These are phyloP conservation scores for Elsinoe perseae DNA, from an alignment of 2,329 filamentous ascomycete species.

Conservation along the genomic window DNA sequence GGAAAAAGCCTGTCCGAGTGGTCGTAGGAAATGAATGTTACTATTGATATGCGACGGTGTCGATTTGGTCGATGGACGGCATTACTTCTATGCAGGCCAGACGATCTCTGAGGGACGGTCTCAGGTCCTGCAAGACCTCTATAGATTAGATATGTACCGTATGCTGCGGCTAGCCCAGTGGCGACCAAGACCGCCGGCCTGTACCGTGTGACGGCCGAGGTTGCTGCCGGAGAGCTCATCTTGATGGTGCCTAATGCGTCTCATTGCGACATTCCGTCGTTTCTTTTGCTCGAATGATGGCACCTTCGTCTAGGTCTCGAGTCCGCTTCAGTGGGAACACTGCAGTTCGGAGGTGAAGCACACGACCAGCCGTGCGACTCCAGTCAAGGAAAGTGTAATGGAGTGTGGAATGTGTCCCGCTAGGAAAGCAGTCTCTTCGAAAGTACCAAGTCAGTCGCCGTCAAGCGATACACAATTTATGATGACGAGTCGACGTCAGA, in stretches of 20 bases:
- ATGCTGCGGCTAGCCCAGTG: constrained; percentile 50
- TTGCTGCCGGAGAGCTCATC: constrained; percentile 9
- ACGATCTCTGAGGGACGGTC: constrained; percentile 27
- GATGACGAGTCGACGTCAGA: no score
- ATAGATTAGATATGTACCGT: constrained; percentile 54
- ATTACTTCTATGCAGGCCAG: constrained; percentile 55
- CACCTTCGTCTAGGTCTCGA: neutral
- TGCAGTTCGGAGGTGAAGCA: neutral
- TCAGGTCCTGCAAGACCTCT: constrained; percentile 25
- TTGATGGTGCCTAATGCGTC: neutral
- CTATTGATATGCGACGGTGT: neutral
- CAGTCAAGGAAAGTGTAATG: no score
- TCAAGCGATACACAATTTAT: no score
- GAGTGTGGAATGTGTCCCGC: no score
- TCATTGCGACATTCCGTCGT: neutral
- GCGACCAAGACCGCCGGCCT: constrained; percentile 48
- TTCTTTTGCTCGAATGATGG: neutral
- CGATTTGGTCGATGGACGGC: constrained; percentile 48
- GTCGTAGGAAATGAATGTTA: constrained; percentile 6
- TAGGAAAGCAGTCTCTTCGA: no score
- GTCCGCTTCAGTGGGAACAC: neutral
- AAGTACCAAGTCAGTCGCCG: no score
- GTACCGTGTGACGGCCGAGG: constrained; percentile 26
- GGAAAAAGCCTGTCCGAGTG: neutral
- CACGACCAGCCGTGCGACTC: neutral